Percentiles rank a stretch among this genome's conserved stretches.
phyloP scores from a whole-genome alignment of 1,139 yeast species.

The Geotrichum phurueaensis region DNA sequence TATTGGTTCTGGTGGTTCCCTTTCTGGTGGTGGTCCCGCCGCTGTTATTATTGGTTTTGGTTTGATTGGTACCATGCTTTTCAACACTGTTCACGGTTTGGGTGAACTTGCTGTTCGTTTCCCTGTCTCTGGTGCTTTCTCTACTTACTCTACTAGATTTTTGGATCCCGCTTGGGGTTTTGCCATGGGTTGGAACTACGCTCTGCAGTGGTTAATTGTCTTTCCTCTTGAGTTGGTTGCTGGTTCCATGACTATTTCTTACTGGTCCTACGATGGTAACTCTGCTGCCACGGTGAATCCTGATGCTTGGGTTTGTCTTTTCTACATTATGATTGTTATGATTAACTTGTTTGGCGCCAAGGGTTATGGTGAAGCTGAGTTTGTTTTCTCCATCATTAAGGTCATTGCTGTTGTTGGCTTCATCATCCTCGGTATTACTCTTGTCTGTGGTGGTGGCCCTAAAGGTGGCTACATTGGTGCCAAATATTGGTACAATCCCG shows the following conservation, averaged over 20 bases:
- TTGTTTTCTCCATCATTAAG: slow-evolving; percentile 55
- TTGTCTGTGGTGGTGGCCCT: slow-evolving; percentile 68
- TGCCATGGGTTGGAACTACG: slow-evolving; percentile 78
- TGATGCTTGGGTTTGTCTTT: slow-evolving; percentile 62
- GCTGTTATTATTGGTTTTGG: slow-evolving; percentile 59
- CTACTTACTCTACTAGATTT: slow-evolving; percentile 57
- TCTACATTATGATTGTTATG: slow-evolving; percentile 49
- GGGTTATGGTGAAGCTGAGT: slow-evolving; percentile 77
- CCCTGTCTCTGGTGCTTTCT: slow-evolving; percentile 69
- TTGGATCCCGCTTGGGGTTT: slow-evolving; percentile 76
- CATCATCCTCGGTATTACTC: no score
- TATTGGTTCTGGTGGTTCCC: slow-evolving; percentile 63
- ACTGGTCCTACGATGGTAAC: slow-evolving; percentile 40
- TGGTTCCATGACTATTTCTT: slow-evolving; percentile 64
- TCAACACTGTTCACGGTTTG: slow-evolving; percentile 64
- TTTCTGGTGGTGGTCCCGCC: slow-evolving; percentile 68
- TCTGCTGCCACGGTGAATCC: slow-evolving; percentile 31
- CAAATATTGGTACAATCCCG: slow-evolving; percentile 57
- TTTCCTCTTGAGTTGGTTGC: slow-evolving; percentile 77
- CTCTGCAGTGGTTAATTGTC: slow-evolving; percentile 71
- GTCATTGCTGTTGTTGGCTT: slow-evolving; percentile 57
- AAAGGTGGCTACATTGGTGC: slow-evolving; percentile 55
- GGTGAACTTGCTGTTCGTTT: slow-evolving; percentile 71
- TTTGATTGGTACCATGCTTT: slow-evolving; percentile 60
- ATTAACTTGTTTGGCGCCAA: slow-evolving; percentile 68